Percentiles rank a stretch among this genome's conserved stretches.
These are phyloP conservation scores for Rhamnella rubrinervis DNA, from an alignment of 331 rosid genomes.

Conservation along the genomic window DNA sequence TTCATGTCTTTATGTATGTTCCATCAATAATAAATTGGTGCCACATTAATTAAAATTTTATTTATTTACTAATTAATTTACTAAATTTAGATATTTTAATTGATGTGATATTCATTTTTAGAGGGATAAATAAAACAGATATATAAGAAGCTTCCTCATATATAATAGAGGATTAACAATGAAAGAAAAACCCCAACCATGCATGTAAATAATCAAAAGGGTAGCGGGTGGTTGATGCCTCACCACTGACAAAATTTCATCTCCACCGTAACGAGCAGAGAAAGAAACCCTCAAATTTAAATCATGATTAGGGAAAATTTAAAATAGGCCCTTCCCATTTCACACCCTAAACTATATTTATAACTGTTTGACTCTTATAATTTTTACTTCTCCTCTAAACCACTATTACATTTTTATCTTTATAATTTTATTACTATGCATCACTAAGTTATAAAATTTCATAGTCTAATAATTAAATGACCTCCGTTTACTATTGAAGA, in stretches of 20 bases:
- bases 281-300: background rate
- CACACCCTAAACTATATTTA: background rate
- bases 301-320: slow-evolving; percentile 15
- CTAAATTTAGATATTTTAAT: no score
- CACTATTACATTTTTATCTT: background rate
- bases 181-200: no score
- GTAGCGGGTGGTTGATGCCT: slow-evolving; percentile 30
- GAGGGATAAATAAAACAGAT: no score
- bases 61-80: no score
- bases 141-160: no score
- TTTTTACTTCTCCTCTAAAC: background rate
- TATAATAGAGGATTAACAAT: no score
- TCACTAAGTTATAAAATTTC: background rate
- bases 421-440: no score
- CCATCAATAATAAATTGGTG: no score
- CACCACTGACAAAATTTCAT: slow-evolving; percentile 31
- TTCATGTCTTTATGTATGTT: no score
- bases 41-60: no score
- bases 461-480: background rate
- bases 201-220: background rate
- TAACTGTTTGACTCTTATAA: background rate
- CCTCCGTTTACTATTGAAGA: background rate
- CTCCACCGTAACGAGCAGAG: slow-evolving; percentile 9
- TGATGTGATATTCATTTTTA: no score
- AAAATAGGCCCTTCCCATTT: slow-evolving; percentile 28